Evolutionary conservation across 164 flowering plant genomes (phyloP).

Genomic region (Magnolia sinica): DNA sequence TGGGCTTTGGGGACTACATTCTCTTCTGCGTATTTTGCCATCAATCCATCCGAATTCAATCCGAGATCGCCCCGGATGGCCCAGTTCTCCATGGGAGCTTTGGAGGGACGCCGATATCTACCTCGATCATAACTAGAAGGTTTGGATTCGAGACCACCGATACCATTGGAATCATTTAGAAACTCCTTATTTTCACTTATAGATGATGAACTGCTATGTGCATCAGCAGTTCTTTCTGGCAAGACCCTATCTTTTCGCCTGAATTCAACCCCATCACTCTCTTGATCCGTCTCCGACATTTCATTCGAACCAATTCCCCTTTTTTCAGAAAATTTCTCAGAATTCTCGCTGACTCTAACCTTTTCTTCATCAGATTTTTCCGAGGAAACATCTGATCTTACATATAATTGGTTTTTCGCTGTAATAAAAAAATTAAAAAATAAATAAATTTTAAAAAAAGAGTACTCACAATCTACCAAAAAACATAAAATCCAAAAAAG

Average conservation of each 20-base stretch:
- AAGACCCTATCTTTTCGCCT: constrained; percentile 14
- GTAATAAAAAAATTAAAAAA: constrained; percentile 15
- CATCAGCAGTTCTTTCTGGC: constrained; percentile 15
- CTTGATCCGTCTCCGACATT: constrained; percentile 20
- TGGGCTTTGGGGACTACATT: constrained; percentile 17
- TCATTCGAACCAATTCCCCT: constrained; percentile 9
- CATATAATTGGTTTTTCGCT: constrained; percentile 32
- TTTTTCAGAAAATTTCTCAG: constrained; percentile 18
- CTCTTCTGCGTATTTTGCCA: constrained; percentile 15
- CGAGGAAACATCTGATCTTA: constrained; percentile 20
- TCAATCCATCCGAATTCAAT: constrained; percentile 9
- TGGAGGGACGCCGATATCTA: constrained; percentile 11
- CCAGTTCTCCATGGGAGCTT: constrained; percentile 17
- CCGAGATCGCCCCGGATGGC: constrained; percentile 11
- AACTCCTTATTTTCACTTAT: constrained; percentile 14
- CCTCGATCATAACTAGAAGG: constrained; percentile 5
- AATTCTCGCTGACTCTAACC: constrained; percentile 10
- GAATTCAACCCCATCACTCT: constrained; percentile 20
- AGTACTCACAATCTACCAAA: neutral
- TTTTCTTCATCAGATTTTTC: constrained; percentile 33
- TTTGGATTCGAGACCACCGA: neutral
- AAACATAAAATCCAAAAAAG: neutral
- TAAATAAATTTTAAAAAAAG: neutral
- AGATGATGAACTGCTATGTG: constrained; percentile 17
- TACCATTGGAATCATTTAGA: constrained; percentile 5